Evolutionary conservation across 192 early-diverging fungal genomes (phyloP).

Genomic region (Entomortierella lignicola): DNA sequence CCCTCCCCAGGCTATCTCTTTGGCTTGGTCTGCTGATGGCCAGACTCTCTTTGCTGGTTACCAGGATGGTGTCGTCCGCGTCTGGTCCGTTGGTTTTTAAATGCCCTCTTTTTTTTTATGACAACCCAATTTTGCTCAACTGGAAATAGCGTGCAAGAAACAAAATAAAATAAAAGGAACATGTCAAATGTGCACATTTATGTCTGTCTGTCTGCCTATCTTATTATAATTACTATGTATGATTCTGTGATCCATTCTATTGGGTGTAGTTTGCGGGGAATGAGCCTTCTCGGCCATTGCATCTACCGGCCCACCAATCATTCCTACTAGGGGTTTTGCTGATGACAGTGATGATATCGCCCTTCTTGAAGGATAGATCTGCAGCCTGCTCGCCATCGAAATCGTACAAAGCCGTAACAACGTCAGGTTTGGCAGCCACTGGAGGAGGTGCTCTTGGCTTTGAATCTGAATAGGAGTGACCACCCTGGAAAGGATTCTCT

Average conservation of each 20-base stretch:
- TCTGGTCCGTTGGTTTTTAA: constrained; percentile 55
- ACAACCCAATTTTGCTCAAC: neutral
- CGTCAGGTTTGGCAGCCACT: constrained; percentile 38
- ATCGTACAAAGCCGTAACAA: constrained; percentile 86
- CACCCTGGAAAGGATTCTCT: neutral
- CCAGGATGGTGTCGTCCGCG: constrained; percentile 70
- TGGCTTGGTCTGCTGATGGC: constrained; percentile 99
- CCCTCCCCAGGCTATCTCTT: constrained; percentile 91
- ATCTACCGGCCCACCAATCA: constrained; percentile 93
- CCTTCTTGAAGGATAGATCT: constrained; percentile 87
- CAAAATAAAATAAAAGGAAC: no score
- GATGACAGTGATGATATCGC: constrained; percentile 85
- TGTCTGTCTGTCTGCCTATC: no score
- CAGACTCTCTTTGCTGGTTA: constrained; percentile 98
- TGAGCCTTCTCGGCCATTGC: constrained; percentile 70
- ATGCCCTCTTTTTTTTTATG: constrained; percentile 5
- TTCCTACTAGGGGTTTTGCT: constrained; percentile 75
- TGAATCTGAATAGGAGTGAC: constrained; percentile 13
- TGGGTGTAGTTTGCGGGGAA: constrained; percentile 87
- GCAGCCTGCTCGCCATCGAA: constrained; percentile 82
- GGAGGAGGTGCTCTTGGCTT: constrained; percentile 48
- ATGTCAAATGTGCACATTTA: no score
- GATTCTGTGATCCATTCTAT: no score
- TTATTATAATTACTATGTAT: no score
- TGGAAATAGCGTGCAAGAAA: constrained; percentile 20